A percentile compares a stretch with the other conserved stretches of the same genome.
phyloP scores from a whole-genome alignment of 495 filamentous ascomycete species.

The Xylaria cubensis region DNA sequence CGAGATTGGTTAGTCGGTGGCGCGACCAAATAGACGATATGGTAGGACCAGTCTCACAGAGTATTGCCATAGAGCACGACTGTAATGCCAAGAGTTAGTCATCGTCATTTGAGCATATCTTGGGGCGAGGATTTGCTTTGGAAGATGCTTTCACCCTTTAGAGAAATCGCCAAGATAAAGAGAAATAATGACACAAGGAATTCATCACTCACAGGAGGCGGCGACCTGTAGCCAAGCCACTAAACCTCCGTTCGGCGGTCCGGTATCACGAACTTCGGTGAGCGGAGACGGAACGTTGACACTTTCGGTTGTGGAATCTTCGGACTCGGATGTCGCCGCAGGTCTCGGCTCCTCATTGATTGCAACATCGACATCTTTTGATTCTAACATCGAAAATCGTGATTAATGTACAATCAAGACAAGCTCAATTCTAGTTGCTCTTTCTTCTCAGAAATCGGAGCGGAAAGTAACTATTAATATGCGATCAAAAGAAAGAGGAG shows the following conservation, averaged over 20 bases:
- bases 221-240: constrained; percentile 42
- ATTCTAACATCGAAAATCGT: not conserved
- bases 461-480: not conserved
- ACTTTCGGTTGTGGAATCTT: constrained; percentile 6
- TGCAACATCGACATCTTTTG: not conserved
- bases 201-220: constrained; percentile 22
- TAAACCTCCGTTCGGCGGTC: constrained; percentile 36
- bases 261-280: constrained; percentile 10
- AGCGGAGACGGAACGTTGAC: not conserved
- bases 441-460: not conserved
- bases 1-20: not conserved
- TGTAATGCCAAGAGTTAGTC: not conserved
- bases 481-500: not conserved
- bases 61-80: constrained; percentile 37
- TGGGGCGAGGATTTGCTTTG: not conserved
- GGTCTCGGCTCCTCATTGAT: not conserved
- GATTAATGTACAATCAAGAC: not conserved
- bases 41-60: constrained; percentile 14
- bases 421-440: not conserved
- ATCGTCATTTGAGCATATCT: not conserved
- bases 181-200: not conserved
- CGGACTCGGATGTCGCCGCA: not conserved
- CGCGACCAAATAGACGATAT: not conserved
- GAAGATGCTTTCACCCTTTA: not conserved
- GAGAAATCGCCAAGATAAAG: not conserved